Evolutionary conservation across 257 asterid genomes (phyloP).

Genomic region (Gynochthodes officinalis): DNA sequence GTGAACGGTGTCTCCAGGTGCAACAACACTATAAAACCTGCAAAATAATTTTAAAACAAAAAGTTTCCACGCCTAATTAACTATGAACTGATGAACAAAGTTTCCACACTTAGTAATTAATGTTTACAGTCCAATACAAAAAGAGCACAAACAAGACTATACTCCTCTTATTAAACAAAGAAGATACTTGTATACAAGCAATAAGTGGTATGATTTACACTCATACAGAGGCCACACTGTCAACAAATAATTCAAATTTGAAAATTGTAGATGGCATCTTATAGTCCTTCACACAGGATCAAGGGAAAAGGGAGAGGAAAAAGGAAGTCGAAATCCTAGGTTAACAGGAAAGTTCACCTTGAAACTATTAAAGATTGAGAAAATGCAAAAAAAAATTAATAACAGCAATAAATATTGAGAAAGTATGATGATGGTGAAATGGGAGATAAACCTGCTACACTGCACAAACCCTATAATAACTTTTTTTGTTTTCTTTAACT

Average conservation of each 20-base stretch:
- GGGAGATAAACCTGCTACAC: background rate
- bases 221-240: background rate
- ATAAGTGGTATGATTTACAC: background rate
- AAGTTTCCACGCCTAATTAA: background rate
- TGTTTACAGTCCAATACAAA: background rate
- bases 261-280: background rate
- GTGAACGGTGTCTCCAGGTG: constrained; percentile 89
- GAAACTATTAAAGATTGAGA: background rate
- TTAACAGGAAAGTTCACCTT: constrained; percentile 5
- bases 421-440: background rate
- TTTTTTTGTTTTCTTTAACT: background rate
- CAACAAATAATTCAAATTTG: background rate
- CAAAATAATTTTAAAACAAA: constrained; percentile 13
- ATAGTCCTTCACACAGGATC: background rate
- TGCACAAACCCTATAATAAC: background rate
- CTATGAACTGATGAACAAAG: background rate
- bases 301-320: background rate
- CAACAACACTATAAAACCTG: constrained; percentile 76
- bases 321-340: constrained; percentile 11
- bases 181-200: background rate
- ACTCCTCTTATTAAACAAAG: background rate
- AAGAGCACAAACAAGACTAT: background rate
- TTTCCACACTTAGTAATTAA: background rate
- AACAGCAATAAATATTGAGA: background rate
- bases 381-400: no score